phyloP scores from a whole-genome alignment of 2,329 filamentous ascomycete species.

The Pseudogymnoascus pannorum region DNA sequence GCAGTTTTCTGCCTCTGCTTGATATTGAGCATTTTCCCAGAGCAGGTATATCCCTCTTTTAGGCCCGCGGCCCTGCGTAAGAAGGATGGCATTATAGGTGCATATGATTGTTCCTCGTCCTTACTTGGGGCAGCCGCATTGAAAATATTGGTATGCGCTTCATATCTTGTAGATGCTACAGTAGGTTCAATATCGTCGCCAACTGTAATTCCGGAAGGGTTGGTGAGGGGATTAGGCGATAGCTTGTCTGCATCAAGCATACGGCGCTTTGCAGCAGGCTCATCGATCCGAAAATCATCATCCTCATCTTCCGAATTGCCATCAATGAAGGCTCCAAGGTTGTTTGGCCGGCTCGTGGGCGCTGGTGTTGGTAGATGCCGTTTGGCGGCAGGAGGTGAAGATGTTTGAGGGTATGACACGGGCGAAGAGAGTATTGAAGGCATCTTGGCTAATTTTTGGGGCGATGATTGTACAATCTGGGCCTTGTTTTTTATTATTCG shows the following conservation, averaged over 20 bases:
- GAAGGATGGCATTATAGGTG: background rate
- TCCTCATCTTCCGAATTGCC: constrained; percentile 31
- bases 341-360: constrained; percentile 29
- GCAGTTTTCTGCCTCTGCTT: constrained; percentile 43
- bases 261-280: constrained; percentile 36
- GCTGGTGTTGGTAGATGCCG: constrained; percentile 30
- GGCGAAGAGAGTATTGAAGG: constrained; percentile 50
- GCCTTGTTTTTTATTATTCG: constrained; percentile 9
- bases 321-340: constrained; percentile 36
- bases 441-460: constrained; percentile 38
- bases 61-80: background rate
- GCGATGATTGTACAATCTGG: constrained; percentile 31
- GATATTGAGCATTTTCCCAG: constrained; percentile 49
- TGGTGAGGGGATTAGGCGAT: background rate
- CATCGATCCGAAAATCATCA: constrained; percentile 17
- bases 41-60: constrained; percentile 25
- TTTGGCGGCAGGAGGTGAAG: constrained; percentile 23
- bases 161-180: background rate
- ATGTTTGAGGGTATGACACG: constrained; percentile 32
- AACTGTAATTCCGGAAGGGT: background rate
- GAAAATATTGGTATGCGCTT: background rate
- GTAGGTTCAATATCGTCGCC: background rate
- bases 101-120: background rate
- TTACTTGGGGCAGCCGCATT: background rate
- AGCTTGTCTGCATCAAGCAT: constrained; percentile 31